Base-by-base conservation (phyloP, 257 asterid species). In the Solanum virginianum region DNA sequence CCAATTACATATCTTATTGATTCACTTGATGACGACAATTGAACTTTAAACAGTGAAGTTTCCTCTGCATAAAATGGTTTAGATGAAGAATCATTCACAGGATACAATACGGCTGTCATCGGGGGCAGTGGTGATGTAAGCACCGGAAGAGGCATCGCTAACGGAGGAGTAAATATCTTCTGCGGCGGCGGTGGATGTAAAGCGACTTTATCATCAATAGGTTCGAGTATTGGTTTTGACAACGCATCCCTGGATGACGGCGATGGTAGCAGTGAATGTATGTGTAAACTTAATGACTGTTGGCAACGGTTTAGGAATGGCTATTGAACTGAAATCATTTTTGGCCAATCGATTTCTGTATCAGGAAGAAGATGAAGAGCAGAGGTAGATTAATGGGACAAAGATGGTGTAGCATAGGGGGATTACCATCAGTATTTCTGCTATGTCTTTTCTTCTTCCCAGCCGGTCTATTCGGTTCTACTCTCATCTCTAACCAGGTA, bases 391-490 rank as follows among this genome's bases (percentile, higher is more conserved):
- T 81, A 9, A 83, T 80, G 22, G 92, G 90, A 74, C 89, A 86
- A 56, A 91, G 89, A 84, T 88, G 85, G 57, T 86, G 92, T 91
- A 88, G 69, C 84, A 88, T 92, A 74, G 95, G 93, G 81, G 36
- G 20, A 12, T 82, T 92, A 79, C 98, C 98, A 6, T 89, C 87
- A 20, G 89, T 94, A 82, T 96, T 94, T 85, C 88, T 91, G 56
- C 75, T 96, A 29, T 95, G 98, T 88, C 88, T 95, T 47, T 93
- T 90, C 91, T 95, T 92, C 89, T 93, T 95, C 70, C 92, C 94
- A 54, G 95, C 95, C 74, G 98, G 99, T 43, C 93, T 94, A 80
- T 91, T 92, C 74, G 97, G 98, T 84, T 92, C 95, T 7, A 87
- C 95, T 24, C 96, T 95, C 43, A 88, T 95, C 81, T 90, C 90